Conservation (phyloP, 805 yeast genomes). For the Myxozyma mucilagina region DNA sequence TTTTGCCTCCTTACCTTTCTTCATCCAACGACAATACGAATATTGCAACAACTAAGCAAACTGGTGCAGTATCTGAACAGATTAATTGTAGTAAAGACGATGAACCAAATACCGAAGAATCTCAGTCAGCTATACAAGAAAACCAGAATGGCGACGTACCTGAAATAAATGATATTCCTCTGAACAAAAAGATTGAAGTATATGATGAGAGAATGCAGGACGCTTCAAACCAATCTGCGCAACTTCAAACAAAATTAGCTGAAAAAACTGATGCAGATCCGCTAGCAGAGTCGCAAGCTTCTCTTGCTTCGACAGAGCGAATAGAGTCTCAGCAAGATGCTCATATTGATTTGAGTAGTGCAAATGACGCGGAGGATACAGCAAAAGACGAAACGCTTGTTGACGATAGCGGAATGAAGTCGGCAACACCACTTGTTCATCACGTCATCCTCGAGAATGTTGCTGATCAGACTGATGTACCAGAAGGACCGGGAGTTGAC, state of each 20-base stretch:
- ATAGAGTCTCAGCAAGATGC: neutral
- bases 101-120: too few species aligned
- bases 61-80: neutral
- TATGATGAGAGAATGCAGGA: too few species aligned
- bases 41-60: neutral
- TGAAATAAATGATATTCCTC: too few species aligned
- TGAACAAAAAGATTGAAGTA: too few species aligned
- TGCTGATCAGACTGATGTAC: conserved; percentile 6
- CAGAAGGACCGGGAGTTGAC: conserved; percentile 16
- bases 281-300: neutral
- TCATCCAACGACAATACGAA: neutral
- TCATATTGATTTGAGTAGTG: neutral
- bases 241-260: too few species aligned
- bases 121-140: neutral
- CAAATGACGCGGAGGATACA: neutral
- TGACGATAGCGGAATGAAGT: neutral
- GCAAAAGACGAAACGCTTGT: neutral
- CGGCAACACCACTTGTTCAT: neutral
- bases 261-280: neutral
- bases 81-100: too few species aligned
- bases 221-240: too few species aligned
- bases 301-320: neutral
- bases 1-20: conserved; percentile 1
- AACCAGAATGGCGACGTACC: neutral
- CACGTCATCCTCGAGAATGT: conserved; percentile 18